Conservation (phyloP, 257 asterid genomes). For the Coffea eugenioides region DNA sequence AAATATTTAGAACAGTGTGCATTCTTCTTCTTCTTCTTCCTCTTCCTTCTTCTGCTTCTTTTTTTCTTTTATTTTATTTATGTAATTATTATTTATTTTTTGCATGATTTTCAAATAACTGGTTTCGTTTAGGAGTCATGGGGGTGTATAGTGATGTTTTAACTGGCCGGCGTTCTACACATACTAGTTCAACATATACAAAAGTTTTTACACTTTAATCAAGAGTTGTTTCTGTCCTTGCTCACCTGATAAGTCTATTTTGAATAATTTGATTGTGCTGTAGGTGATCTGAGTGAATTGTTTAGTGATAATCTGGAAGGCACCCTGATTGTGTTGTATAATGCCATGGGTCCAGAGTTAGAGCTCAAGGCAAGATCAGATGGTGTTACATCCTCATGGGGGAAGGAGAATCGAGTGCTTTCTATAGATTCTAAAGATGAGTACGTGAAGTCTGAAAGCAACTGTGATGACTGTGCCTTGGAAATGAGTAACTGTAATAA, state of each 20-base stretch:
- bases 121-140: neutral
- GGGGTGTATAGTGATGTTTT: neutral
- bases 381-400: conserved; percentile 28
- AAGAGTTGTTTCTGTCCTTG: neutral
- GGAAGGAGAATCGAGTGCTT: conserved; percentile 28
- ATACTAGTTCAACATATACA: neutral
- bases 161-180: neutral
- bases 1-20: neutral
- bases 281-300: conserved; percentile 24
- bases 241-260: neutral
- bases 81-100: too few species aligned
- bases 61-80: too few species aligned
- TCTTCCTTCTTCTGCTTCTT: neutral
- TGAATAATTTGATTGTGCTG: conserved; percentile 11
- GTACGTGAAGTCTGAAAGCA: conserved; percentile 52
- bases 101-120: neutral
- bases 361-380: conserved; percentile 29
- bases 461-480: conserved; percentile 24
- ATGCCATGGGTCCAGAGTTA: conserved; percentile 27
- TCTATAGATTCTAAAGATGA: conserved; percentile 55
- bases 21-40: neutral
- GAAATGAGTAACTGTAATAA: conserved; percentile 16
- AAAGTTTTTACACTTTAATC: neutral
- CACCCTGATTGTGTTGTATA: neutral
- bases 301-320: conserved; percentile 4